Evolutionary conservation across 345 rosid species (phyloP).

Genomic region (Noccaea caerulescens): DNA sequence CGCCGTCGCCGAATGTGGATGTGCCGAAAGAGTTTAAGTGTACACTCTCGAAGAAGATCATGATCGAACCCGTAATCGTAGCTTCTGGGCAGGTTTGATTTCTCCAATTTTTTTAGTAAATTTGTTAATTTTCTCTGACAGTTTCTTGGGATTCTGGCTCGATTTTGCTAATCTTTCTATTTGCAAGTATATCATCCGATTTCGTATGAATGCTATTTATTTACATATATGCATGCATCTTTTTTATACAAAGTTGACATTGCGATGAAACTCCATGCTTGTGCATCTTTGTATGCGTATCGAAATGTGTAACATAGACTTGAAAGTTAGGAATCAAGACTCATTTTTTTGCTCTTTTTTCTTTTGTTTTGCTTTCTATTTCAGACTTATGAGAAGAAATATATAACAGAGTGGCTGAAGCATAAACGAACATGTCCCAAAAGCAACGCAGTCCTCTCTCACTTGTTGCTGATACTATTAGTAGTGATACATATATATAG

Average conservation of each 20-base stretch:
- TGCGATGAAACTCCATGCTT: background rate
- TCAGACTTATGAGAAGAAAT: slow-evolving; percentile 62
- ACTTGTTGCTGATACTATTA: slow-evolving; percentile 36
- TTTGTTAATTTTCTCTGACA: background rate
- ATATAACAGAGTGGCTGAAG: slow-evolving; percentile 50
- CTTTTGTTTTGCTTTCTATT: background rate
- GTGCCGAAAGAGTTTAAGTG: slow-evolving; percentile 37
- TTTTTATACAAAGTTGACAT: too few relatives aligned
- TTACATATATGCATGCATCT: background rate
- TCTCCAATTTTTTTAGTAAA: background rate
- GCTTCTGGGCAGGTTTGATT: slow-evolving; percentile 57
- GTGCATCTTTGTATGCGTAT: background rate
- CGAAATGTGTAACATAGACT: background rate
- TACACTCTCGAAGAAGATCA: slow-evolving; percentile 27
- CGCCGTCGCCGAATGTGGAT: background rate
- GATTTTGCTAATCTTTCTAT: background rate
- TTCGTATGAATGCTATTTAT: background rate
- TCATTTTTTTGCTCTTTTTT: background rate
- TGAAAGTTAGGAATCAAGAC: background rate
- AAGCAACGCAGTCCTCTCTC: slow-evolving; percentile 48
- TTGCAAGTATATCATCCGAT: background rate
- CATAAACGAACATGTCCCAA: slow-evolving; percentile 55
- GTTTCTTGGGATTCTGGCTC: slow-evolving; percentile 2
- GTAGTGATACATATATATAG: too few relatives aligned
- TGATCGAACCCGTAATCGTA: slow-evolving; percentile 58